Percentiles rank a stretch among this genome's conserved stretches.
Evolutionary conservation across 352 stramenopile genomes (phyloP).

Genomic region (Pythium volutum): DNA sequence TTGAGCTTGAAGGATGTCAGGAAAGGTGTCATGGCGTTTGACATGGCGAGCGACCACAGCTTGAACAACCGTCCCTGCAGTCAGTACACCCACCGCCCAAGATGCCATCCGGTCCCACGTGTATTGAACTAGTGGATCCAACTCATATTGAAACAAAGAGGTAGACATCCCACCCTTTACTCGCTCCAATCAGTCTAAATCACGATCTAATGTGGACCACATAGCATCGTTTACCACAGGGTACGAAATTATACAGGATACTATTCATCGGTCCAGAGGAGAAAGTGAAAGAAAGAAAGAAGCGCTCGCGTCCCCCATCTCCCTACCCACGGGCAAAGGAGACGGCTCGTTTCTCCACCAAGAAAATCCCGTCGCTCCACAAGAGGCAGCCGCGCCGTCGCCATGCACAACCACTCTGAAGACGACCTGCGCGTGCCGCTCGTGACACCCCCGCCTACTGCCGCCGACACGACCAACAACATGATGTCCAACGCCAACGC

Average conservation of each 20-base stretch:
- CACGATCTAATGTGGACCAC: background rate
- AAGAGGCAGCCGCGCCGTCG: background rate
- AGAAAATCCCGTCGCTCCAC: constrained; percentile 1
- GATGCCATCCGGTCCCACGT: background rate
- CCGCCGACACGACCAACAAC: background rate
- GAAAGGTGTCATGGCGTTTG: background rate
- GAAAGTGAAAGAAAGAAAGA: constrained; percentile 19
- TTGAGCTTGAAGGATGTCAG: no score
- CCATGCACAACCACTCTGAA: constrained; percentile 21
- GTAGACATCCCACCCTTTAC: background rate
- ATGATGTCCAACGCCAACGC: constrained; percentile 2
- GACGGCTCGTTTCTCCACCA: constrained; percentile 9
- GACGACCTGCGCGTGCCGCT: constrained; percentile 20
- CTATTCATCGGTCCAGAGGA: constrained; percentile 16
- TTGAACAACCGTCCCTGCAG: constrained; percentile 4
- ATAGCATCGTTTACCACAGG: background rate
- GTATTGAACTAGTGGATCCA: constrained; percentile 14
- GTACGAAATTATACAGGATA: background rate
- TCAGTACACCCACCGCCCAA: constrained; percentile 9
- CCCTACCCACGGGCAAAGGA: constrained; percentile 6
- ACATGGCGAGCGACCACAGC: background rate
- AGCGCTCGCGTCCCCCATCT: constrained; percentile 1
- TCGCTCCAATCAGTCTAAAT: background rate
- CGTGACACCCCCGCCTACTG: constrained; percentile 8
- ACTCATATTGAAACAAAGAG: constrained; percentile 10